Percentiles rank a stretch among this genome's conserved stretches.
Conservation (phyloP, 2,329 filamentous ascomycete genomes). For the Fonsecaea pedrosoi region DNA sequence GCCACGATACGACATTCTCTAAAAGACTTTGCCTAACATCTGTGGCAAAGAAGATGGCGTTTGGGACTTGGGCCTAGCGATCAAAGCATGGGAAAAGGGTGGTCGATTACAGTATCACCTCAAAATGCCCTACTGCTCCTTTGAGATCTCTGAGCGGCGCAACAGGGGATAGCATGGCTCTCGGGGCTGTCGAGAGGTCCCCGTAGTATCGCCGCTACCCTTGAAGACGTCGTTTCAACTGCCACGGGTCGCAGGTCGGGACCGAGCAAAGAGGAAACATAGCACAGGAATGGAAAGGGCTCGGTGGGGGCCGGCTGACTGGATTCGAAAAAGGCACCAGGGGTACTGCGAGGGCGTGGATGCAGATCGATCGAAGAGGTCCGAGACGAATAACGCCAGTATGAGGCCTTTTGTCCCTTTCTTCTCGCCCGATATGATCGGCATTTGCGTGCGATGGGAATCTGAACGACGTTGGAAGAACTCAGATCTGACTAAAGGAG, state of each 20-base stretch:
- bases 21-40: conserved; percentile 15
- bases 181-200: not conserved
- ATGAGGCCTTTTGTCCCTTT: conserved; percentile 16
- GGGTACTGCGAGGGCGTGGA: not conserved
- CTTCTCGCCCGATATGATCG: not conserved
- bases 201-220: not conserved
- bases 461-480: conserved; percentile 3
- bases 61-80: conserved; percentile 13
- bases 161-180: not conserved
- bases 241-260: not conserved
- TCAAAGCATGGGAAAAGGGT: not conserved
- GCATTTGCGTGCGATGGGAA: not conserved
- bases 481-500: not conserved
- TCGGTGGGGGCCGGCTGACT: conserved; percentile 23
- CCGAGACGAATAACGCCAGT: conserved; percentile 7
- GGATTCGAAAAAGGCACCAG: conserved; percentile 6
- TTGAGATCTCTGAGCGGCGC: not conserved
- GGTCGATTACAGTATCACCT: conserved; percentile 20
- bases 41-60: conserved; percentile 24
- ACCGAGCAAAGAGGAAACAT: not conserved
- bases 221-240: not conserved
- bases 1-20: conserved; percentile 24
- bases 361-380: not conserved
- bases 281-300: conserved; percentile 8
- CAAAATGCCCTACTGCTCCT: not conserved